Percentiles rank a stretch among this genome's conserved stretches.
These are phyloP conservation scores for Fraxinus excelsior DNA, from an alignment of 257 asterid genomes.

Conservation along the genomic window DNA sequence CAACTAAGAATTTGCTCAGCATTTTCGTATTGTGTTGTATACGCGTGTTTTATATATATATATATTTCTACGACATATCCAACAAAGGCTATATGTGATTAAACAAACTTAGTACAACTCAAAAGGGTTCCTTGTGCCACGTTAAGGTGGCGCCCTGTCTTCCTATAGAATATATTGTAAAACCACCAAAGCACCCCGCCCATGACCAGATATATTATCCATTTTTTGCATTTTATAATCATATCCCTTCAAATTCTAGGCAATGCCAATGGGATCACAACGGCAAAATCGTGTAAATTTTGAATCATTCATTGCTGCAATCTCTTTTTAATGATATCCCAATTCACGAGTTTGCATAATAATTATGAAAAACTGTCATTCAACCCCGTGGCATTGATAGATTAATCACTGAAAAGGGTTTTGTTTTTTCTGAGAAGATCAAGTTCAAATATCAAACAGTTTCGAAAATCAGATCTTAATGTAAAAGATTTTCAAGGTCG, in stretches of 20 bases:
- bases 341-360: constrained; percentile 17
- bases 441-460: background rate
- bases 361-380: background rate
- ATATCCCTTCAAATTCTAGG: constrained; percentile 32
- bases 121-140: constrained; percentile 40
- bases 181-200: constrained; percentile 25
- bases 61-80: constrained; percentile 47
- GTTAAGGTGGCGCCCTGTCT: constrained; percentile 30
- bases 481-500: background rate
- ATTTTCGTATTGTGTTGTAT: background rate
- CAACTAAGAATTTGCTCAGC: background rate
- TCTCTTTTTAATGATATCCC: constrained; percentile 6
- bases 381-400: background rate
- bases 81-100: constrained; percentile 35
- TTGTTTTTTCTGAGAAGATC: background rate
- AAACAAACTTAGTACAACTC: constrained; percentile 54
- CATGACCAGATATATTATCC: constrained; percentile 27
- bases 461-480: background rate
- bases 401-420: background rate
- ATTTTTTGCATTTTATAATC: constrained; percentile 22
- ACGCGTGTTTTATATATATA: background rate
- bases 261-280: constrained; percentile 36
- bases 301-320: constrained; percentile 28
- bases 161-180: constrained; percentile 23
- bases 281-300: constrained; percentile 10